Conservation (phyloP, 345 rosid species). For the Gossypium stocksii region DNA sequence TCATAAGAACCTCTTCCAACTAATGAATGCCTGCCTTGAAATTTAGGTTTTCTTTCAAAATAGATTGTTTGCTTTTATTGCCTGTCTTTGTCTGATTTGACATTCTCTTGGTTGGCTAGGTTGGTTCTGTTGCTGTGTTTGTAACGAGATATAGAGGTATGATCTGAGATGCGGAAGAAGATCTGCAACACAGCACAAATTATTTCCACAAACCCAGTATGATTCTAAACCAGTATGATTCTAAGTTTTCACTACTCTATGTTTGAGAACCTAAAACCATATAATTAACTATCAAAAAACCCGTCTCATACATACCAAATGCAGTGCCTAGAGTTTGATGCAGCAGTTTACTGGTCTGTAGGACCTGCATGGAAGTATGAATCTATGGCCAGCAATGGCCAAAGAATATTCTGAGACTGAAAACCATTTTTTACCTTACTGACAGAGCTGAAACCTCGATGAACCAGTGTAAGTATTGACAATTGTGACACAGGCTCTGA, state of each 20-base stretch:
- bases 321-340: background rate
- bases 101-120: constrained; percentile 34
- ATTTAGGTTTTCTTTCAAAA: background rate
- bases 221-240: constrained; percentile 44
- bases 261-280: background rate
- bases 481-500: background rate
- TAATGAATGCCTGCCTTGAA: background rate
- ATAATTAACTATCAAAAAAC: background rate
- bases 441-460: constrained; percentile 17
- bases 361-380: constrained; percentile 83
- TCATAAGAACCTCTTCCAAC: background rate
- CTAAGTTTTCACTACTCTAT: constrained; percentile 1
- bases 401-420: constrained; percentile 47
- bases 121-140: constrained; percentile 74
- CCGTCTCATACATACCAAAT: background rate
- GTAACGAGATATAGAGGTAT: constrained; percentile 55
- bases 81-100: background rate
- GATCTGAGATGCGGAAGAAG: constrained; percentile 58
- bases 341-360: constrained; percentile 59
- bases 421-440: constrained; percentile 51
- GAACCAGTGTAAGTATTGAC: background rate
- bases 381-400: constrained; percentile 43
- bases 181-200: constrained; percentile 60
- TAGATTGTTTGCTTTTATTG: background rate
- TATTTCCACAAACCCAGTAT: constrained; percentile 69